Conservation (phyloP, 2,329 filamentous ascomycete species). For the Chalaropsis ovoidea region DNA sequence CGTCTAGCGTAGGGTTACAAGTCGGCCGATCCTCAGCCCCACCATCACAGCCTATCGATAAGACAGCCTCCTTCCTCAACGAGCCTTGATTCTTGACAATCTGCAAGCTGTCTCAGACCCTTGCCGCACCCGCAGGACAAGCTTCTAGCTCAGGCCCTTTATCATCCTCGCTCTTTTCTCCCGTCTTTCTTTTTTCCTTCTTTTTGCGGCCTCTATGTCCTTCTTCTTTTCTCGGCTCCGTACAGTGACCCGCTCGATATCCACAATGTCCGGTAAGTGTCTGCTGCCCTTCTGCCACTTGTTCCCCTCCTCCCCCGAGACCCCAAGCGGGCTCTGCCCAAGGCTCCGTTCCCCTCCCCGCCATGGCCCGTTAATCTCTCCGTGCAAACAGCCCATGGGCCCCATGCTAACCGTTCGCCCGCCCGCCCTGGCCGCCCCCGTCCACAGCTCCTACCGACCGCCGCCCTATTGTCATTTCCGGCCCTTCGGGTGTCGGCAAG, state of each 20-base stretch:
- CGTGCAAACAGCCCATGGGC: neutral
- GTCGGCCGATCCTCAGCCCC: neutral
- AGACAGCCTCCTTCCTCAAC: neutral
- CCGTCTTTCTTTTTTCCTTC: neutral
- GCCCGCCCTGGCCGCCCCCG: neutral
- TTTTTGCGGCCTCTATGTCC: constrained; percentile 11
- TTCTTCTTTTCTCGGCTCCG: constrained; percentile 18
- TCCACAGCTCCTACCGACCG: constrained; percentile 36
- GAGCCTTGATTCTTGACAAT: neutral
- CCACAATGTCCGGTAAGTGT: constrained; percentile 24
- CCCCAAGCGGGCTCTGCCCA: neutral
- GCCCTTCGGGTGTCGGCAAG: constrained; percentile 71
- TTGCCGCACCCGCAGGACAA: neutral
- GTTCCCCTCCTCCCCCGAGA: neutral
- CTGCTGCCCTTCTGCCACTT: neutral
- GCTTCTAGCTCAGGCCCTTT: neutral
- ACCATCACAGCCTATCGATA: neutral
- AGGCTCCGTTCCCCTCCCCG: too few species aligned
- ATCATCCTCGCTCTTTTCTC: neutral
- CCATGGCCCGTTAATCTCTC: neutral
- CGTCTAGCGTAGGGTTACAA: neutral
- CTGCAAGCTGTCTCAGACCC: constrained; percentile 8
- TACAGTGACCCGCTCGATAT: constrained; percentile 17
- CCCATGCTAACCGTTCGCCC: constrained; percentile 25
- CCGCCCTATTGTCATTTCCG: constrained; percentile 66